A percentile compares a stretch with the other conserved stretches of the same genome.
These are phyloP conservation scores for Cladosporium cucumerinum DNA, from an alignment of 2,329 filamentous ascomycete species.

Conservation along the genomic window DNA sequence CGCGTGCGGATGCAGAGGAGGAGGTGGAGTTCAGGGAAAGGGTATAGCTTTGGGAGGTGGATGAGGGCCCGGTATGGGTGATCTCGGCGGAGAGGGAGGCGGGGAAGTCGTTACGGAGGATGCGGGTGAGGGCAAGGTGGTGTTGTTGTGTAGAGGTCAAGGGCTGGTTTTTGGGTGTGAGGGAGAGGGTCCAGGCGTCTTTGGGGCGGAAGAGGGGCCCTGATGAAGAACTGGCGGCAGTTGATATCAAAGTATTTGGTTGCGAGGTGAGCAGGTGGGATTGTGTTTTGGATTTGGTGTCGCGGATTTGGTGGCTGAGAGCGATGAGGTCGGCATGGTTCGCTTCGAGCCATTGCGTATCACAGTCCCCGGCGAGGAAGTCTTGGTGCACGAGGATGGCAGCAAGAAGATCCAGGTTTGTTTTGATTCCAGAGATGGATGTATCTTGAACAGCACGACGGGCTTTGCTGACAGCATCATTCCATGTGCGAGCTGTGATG, in stretches of 20 bases:
- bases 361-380: slow-evolving; percentile 48
- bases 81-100: slow-evolving; percentile 53
- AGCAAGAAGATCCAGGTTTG: slow-evolving; percentile 54
- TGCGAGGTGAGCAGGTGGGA: slow-evolving; percentile 21
- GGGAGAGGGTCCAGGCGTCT: slow-evolving; percentile 26
- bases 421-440: slow-evolving; percentile 55
- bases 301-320: slow-evolving; percentile 18
- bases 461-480: slow-evolving; percentile 52
- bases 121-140: slow-evolving; percentile 53
- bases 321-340: slow-evolving; percentile 44
- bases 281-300: slow-evolving; percentile 11
- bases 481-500: slow-evolving; percentile 53
- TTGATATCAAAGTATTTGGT: slow-evolving; percentile 29
- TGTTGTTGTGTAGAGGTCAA: slow-evolving; percentile 29
- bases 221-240: slow-evolving; percentile 18
- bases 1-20: slow-evolving; percentile 34
- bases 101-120: slow-evolving; percentile 61
- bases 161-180: slow-evolving; percentile 10
- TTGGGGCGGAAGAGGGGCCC: slow-evolving; percentile 22
- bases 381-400: slow-evolving; percentile 52
- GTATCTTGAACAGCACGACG: slow-evolving; percentile 55
- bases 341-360: slow-evolving; percentile 58
- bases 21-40: slow-evolving; percentile 44
- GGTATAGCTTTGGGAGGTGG: slow-evolving; percentile 39
- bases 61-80: slow-evolving; percentile 43